Evolutionary conservation across 208 protist genomes (phyloP).

Genomic region (Acanthamoeba rhysodes): DNA sequence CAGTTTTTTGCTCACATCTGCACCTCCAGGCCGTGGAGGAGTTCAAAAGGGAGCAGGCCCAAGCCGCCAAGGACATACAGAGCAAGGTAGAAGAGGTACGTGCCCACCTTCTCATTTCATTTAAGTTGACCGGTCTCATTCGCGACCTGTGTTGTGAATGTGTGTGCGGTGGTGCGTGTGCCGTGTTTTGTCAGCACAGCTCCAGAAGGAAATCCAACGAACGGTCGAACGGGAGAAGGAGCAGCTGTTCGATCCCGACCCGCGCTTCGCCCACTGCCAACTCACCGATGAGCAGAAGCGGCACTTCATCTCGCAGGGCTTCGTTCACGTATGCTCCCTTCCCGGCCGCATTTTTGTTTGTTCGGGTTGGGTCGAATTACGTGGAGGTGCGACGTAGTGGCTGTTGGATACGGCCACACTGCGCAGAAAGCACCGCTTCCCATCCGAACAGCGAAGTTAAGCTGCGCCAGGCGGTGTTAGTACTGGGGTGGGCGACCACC

Average conservation of each 20-base stretch:
- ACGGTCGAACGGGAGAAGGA: constrained; percentile 26
- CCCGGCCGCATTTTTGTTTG: neutral
- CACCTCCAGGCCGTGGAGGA: neutral
- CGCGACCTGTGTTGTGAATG: neutral
- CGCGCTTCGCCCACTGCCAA: constrained; percentile 30
- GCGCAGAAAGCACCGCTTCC: too few relatives aligned
- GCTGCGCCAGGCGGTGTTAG: too few relatives aligned
- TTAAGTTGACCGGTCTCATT: too few relatives aligned
- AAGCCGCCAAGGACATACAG: constrained; percentile 11
- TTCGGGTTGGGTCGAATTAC: too few relatives aligned
- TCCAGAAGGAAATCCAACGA: constrained; percentile 9
- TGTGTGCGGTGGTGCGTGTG: neutral
- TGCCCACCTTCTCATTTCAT: too few relatives aligned
- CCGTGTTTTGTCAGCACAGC: neutral
- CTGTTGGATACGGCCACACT: neutral
- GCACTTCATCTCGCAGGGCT: neutral
- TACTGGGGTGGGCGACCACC: too few relatives aligned
- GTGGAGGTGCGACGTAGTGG: too few relatives aligned
- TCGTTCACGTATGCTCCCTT: neutral
- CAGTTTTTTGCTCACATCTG: neutral
- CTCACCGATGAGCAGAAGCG: constrained; percentile 42
- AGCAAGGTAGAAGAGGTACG: constrained; percentile 7
- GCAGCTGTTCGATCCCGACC: constrained; percentile 41
- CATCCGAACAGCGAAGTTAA: too few relatives aligned
- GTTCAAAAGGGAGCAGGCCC: neutral